Percentiles rank a stretch among this genome's conserved stretches.
Evolutionary conservation across 495 filamentous ascomycete genomes (phyloP).

Genomic region (Pyrenopolyporus hunteri): DNA sequence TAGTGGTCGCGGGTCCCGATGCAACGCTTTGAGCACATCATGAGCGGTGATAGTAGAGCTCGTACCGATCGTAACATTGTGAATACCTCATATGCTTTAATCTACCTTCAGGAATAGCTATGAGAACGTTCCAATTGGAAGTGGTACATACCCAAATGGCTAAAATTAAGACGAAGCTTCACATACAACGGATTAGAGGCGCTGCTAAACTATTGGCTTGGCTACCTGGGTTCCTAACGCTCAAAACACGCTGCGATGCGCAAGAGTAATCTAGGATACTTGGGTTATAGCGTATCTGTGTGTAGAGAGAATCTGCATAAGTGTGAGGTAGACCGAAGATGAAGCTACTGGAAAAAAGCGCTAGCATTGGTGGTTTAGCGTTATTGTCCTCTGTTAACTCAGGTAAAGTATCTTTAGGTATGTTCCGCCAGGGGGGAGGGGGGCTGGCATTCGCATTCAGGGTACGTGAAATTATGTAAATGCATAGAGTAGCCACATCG

Average conservation of each 20-base stretch:
- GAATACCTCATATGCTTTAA: no score
- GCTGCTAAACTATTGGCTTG: slow-evolving; percentile 27
- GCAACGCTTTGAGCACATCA: slow-evolving; percentile 26
- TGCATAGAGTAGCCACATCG: slow-evolving; percentile 12
- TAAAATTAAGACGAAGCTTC: slow-evolving; percentile 5
- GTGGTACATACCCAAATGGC: slow-evolving; percentile 24
- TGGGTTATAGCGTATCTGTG: neutral
- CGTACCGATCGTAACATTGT: no score
- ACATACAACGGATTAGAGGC: slow-evolving; percentile 11
- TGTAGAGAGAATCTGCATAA: neutral
- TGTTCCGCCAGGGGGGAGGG: no score
- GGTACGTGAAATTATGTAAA: slow-evolving; percentile 26
- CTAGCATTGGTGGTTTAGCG: no score
- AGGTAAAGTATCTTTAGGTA: no score
- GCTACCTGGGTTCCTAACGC: slow-evolving; percentile 6
- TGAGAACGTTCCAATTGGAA: slow-evolving; percentile 14
- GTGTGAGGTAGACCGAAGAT: neutral
- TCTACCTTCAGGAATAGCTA: no score
- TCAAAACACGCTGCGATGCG: no score
- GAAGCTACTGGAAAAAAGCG: neutral
- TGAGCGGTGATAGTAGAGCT: slow-evolving; percentile 20
- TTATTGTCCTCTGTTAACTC: no score
- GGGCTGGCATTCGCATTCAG: slow-evolving; percentile 17
- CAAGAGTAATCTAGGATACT: slow-evolving; percentile 1
- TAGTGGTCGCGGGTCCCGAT: slow-evolving; percentile 22